phyloP scores from a whole-genome alignment of 2,329 filamentous ascomycete species.

The Fusarium anthophilum region DNA sequence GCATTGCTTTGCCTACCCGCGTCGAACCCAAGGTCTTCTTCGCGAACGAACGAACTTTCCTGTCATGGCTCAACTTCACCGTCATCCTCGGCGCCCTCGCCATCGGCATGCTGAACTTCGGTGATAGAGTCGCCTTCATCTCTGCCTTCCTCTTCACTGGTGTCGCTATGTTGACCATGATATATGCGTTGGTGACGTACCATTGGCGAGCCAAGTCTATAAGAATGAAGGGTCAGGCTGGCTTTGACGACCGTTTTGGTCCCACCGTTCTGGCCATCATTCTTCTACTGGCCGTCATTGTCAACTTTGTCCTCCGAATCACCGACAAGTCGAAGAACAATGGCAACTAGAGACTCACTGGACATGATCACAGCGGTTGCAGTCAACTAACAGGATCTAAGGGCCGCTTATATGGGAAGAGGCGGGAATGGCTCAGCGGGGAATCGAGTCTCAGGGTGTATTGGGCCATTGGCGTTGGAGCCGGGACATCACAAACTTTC shows the following conservation, averaged over 20 bases:
- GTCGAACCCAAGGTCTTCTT: conserved; percentile 99
- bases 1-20: conserved; percentile 95
- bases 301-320: conserved; percentile 92
- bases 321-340: conserved; percentile 54
- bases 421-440: background rate
- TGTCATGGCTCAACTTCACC: conserved; percentile 99
- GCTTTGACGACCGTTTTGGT: conserved; percentile 95
- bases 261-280: conserved; percentile 90
- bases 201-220: conserved; percentile 98
- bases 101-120: conserved; percentile 97
- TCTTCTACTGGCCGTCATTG: conserved; percentile 86
- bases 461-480: conserved; percentile 34
- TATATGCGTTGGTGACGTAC: conserved; percentile 94
- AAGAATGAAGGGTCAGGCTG: conserved; percentile 87
- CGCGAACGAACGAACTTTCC: conserved; percentile 98
- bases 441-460: conserved; percentile 3
- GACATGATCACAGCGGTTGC: background rate
- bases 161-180: conserved; percentile 93
- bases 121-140: conserved; percentile 92
- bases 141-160: conserved; percentile 92
- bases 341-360: conserved; percentile 9
- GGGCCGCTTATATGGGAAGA: background rate
- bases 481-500: conserved; percentile 26
- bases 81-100: conserved; percentile 97
- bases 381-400: background rate